phyloP scores from a whole-genome alignment of 352 stramenopile species.

The Globisporangium heterothallicum region DNA sequence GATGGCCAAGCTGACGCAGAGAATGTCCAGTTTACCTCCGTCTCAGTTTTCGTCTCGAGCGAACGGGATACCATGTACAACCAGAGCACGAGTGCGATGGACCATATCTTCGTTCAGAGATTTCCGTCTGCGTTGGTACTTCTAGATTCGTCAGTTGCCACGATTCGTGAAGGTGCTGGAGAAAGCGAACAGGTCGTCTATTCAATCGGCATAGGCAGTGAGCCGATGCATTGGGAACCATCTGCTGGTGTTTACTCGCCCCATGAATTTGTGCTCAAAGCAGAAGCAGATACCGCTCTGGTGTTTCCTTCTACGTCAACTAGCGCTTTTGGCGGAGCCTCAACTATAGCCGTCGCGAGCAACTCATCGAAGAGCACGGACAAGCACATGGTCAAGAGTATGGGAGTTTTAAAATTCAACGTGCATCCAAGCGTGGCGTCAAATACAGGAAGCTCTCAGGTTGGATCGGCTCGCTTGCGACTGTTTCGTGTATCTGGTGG shows the following conservation, averaged over 20 bases:
- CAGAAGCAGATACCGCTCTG: constrained; percentile 42
- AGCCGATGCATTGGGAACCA: constrained; percentile 68
- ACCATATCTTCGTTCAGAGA: constrained; percentile 31
- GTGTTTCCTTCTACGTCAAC: constrained; percentile 18
- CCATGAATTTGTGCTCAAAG: constrained; percentile 25
- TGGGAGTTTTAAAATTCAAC: constrained; percentile 41
- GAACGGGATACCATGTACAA: constrained; percentile 37
- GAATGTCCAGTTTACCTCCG: constrained; percentile 20
- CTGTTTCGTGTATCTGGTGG: constrained; percentile 53
- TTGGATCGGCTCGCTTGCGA: constrained; percentile 43
- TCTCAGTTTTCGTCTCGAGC: constrained; percentile 24
- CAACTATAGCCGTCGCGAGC: constrained; percentile 27
- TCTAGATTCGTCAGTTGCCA: constrained; percentile 29
- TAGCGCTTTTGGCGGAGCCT: constrained; percentile 7
- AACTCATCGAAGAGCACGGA: constrained; percentile 48
- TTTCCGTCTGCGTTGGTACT: constrained; percentile 32
- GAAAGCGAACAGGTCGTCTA: constrained; percentile 26
- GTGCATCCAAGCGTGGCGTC: constrained; percentile 22
- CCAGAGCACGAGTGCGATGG: constrained; percentile 12
- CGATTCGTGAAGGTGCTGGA: constrained; percentile 35
- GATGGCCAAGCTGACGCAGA: constrained; percentile 2
- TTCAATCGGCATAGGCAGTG: constrained; percentile 30
- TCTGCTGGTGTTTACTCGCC: constrained; percentile 24
- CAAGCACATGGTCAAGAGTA: constrained; percentile 14
- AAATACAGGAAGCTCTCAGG: constrained; percentile 39